Evolutionary conservation across 805 yeast genomes (phyloP).

Genomic region (Spathaspora girioi): DNA sequence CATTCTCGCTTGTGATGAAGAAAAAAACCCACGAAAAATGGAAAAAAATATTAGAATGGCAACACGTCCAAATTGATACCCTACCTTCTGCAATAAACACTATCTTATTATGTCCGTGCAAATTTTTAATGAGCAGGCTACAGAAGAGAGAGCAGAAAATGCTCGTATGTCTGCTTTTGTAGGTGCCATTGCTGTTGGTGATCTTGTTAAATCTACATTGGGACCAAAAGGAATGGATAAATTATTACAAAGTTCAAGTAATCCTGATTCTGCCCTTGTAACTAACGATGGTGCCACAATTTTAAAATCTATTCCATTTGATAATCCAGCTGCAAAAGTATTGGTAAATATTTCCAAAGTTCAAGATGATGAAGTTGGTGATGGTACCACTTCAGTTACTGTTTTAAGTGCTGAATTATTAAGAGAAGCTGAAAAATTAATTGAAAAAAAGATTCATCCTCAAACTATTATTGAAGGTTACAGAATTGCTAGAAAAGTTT

Average conservation of each 20-base stretch:
- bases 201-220: constrained; percentile 85
- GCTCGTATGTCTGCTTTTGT: constrained; percentile 97
- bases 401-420: constrained; percentile 85
- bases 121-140: constrained; percentile 94
- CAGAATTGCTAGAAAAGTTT: constrained; percentile 84
- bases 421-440: constrained; percentile 90
- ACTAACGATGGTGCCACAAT: constrained; percentile 99
- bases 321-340: constrained; percentile 96
- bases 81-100: neutral
- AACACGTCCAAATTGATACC: neutral
- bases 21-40: neutral
- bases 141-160: constrained; percentile 96
- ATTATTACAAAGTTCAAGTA: constrained; percentile 78
- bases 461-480: constrained; percentile 96
- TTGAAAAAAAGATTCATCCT: constrained; percentile 93
- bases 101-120: constrained; percentile 62
- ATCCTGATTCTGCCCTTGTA: constrained; percentile 66
- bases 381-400: constrained; percentile 96
- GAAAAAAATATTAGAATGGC: neutral
- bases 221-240: constrained; percentile 99
- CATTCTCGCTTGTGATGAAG: neutral
- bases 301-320: constrained; percentile 87
- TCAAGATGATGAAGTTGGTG: constrained; percentile 98
- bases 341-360: constrained; percentile 92
- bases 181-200: constrained; percentile 99